A percentile compares a stretch with the other conserved stretches of the same genome.
phyloP scores from a whole-genome alignment of 2,329 filamentous ascomycete species.

The Myriosclerotinia scirpicola region DNA sequence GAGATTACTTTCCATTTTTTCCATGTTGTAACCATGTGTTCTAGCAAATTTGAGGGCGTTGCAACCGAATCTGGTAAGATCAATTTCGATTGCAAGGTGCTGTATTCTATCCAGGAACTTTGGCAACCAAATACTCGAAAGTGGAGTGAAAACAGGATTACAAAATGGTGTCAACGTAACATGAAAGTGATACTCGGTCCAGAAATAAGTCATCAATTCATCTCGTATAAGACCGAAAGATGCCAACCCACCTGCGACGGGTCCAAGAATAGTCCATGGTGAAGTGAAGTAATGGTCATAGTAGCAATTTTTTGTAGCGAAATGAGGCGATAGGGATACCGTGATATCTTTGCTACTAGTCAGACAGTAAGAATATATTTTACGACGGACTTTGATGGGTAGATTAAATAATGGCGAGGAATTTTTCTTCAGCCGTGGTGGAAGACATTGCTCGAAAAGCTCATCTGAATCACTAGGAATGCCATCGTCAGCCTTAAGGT shows the following conservation, averaged over 20 bases:
- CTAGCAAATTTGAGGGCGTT: constrained; percentile 27
- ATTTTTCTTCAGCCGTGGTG: neutral
- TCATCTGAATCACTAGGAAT: neutral
- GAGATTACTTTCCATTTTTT: constrained; percentile 30
- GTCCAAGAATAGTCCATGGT: constrained; percentile 34
- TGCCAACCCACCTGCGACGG: constrained; percentile 31
- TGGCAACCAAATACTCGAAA: constrained; percentile 36
- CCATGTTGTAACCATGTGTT: constrained; percentile 25
- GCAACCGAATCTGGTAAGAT: constrained; percentile 38
- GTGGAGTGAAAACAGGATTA: constrained; percentile 33
- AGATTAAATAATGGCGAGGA: constrained; percentile 29
- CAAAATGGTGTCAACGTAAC: constrained; percentile 36
- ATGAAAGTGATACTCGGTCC: constrained; percentile 39
- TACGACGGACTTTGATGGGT: constrained; percentile 28
- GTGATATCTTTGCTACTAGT: constrained; percentile 27
- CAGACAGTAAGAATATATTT: constrained; percentile 37
- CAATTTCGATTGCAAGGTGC: constrained; percentile 38
- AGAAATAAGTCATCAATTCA: constrained; percentile 40
- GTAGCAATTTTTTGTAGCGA: constrained; percentile 35
- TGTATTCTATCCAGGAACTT: constrained; percentile 34
- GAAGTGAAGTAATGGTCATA: constrained; percentile 32
- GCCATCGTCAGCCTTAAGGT: constrained; percentile 24
- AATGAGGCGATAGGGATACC: constrained; percentile 34
- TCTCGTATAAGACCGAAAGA: constrained; percentile 31
- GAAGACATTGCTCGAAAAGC: constrained; percentile 13